A percentile compares a stretch with the other conserved stretches of the same genome.
Conservation (phyloP, 192 early-diverging fungal species). For the Paraglomus occultum region DNA sequence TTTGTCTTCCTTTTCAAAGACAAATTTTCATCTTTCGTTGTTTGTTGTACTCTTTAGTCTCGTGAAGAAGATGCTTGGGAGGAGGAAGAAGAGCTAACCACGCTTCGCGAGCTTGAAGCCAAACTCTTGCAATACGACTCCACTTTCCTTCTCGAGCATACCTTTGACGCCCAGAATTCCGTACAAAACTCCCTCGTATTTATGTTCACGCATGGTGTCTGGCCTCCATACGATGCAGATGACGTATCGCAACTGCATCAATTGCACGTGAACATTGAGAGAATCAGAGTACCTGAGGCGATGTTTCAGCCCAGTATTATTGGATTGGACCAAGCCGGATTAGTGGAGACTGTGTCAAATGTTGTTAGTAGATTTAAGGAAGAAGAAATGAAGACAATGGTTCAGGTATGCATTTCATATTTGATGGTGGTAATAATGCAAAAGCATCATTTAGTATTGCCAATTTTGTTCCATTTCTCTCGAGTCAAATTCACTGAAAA, state of each 20-base stretch:
- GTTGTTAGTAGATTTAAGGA: slow-evolving; percentile 58
- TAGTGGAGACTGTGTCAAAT: slow-evolving; percentile 74
- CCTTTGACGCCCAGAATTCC: slow-evolving; percentile 61
- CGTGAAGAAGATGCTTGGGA: slow-evolving; percentile 78
- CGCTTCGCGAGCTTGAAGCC: slow-evolving; percentile 69
- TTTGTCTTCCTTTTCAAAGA: too few species aligned
- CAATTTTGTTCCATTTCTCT: slow-evolving; percentile 15
- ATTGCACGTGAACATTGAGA: slow-evolving; percentile 88
- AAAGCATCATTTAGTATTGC: neutral
- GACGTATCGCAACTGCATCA: slow-evolving; percentile 72
- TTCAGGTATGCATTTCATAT: slow-evolving; percentile 43
- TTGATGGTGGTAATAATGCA: neutral
- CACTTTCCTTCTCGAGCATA: slow-evolving; percentile 68
- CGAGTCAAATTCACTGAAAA: neutral
- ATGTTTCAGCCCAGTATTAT: slow-evolving; percentile 86
- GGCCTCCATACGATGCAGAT: slow-evolving; percentile 57
- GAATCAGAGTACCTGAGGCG: slow-evolving; percentile 83
- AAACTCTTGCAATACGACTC: slow-evolving; percentile 73
- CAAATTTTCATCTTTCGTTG: too few species aligned
- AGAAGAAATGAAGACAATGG: slow-evolving; percentile 41
- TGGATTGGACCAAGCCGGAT: slow-evolving; percentile 86
- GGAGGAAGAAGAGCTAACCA: slow-evolving; percentile 69
- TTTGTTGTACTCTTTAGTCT: too few species aligned
- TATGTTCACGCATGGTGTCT: slow-evolving; percentile 63
- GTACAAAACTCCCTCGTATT: slow-evolving; percentile 72